Conservation (phyloP, 305 asterid species). For the Vinca major region DNA sequence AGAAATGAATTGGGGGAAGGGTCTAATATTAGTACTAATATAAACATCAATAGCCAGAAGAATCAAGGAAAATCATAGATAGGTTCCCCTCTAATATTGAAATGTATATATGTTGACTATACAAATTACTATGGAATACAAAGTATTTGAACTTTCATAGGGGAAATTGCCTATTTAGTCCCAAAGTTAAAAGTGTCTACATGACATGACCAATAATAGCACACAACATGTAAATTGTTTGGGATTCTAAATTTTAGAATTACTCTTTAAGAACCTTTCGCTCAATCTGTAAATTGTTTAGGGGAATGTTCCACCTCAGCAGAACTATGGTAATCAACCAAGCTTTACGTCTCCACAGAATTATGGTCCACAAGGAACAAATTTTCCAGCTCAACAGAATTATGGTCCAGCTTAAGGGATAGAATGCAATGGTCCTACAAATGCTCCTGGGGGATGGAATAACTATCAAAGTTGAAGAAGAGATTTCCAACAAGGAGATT, state of each 20-base stretch:
- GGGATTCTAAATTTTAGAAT: no score
- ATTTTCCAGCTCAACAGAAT: slow-evolving; percentile 27
- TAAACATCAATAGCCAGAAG: neutral
- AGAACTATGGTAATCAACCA: slow-evolving; percentile 16
- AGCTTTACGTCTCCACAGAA: slow-evolving; percentile 21
- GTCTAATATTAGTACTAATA: neutral
- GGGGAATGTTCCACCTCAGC: slow-evolving; percentile 22
- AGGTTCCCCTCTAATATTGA: neutral
- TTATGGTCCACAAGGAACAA: slow-evolving; percentile 24
- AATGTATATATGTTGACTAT: slow-evolving; percentile 1
- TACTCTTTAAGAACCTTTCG: no score
- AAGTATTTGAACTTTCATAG: neutral
- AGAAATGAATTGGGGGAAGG: neutral
- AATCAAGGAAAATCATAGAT: neutral
- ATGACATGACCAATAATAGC: no score
- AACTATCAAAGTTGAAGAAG: slow-evolving; percentile 18
- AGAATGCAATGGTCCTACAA: slow-evolving; percentile 24
- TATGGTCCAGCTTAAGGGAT: slow-evolving; percentile 29
- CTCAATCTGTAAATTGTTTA: no score
- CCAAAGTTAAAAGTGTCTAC: no score
- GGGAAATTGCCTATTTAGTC: no score
- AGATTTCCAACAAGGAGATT: slow-evolving; percentile 31
- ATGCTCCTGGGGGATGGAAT: slow-evolving; percentile 28
- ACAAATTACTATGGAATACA: neutral
- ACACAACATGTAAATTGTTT: no score